A percentile compares a stretch with the other conserved stretches of the same genome.
Evolutionary conservation across 345 rosid species (phyloP).

Genomic region (Arabidopsis arenosa): DNA sequence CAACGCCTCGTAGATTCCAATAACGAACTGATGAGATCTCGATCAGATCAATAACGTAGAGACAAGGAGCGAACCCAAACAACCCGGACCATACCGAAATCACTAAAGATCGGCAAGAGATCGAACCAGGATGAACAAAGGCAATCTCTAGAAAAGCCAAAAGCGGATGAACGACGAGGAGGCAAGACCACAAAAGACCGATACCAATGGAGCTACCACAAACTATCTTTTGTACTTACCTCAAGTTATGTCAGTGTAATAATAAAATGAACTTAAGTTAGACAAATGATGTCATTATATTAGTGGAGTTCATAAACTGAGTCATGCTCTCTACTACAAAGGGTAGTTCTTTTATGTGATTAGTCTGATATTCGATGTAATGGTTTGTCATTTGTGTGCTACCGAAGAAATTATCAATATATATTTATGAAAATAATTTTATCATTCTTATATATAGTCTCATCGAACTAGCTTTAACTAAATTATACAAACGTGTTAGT

Average conservation of each 20-base stretch:
- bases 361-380: background rate
- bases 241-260: constrained; percentile 19
- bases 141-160: too few species aligned
- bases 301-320: background rate
- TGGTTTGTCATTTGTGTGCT: background rate
- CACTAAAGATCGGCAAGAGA: too few species aligned
- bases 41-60: too few species aligned
- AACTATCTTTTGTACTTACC: background rate
- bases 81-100: too few species aligned
- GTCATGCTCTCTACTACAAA: constrained; percentile 1
- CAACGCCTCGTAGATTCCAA: too few species aligned
- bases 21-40: too few species aligned
- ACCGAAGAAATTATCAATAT: background rate
- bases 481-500: background rate
- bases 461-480: background rate
- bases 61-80: too few species aligned
- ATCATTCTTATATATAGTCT: background rate
- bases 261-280: background rate
- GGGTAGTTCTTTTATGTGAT: background rate
- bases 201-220: too few species aligned
- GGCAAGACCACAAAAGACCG: too few species aligned
- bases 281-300: background rate
- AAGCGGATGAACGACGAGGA: too few species aligned
- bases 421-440: too few species aligned
- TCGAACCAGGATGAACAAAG: too few species aligned